Evolutionary conservation across 345 rosid genomes (phyloP), one percentile per base, ranked within the genome.

Genomic region (Noccaea bulbosa): DNA sequence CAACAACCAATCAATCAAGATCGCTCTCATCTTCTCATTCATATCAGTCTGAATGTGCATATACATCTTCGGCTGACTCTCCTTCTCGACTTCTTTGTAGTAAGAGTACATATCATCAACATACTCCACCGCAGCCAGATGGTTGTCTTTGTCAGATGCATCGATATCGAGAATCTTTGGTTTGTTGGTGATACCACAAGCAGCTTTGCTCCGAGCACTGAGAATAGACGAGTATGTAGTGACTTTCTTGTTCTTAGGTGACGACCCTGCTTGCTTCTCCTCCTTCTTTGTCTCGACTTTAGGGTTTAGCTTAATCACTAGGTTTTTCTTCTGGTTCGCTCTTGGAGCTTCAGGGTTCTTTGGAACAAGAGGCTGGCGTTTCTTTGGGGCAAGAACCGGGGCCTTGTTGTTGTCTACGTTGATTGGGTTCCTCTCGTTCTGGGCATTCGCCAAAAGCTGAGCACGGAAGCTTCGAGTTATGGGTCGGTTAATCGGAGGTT

Each of bases 171-270:
- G 41, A 14, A 78, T 44, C 59, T 80, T 75, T 1, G 80, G 84
- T 73, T 80, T 86, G 66, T 80, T 85, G 10, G 73, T 40, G 37
- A 87, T 49, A 3, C 91, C 94, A 70, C 92, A 83, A 15, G 90
- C 92, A 43, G 85, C 87, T 88, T 95, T 95, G 85, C 98, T 95
- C 46, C 98, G 65, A 41, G 96, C 96, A 38, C 94, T 83, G 33
- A 92, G 94, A 74, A 82, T 89, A 6, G 99, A 81, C 53, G 94
- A 79, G 39, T 84, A 78, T 0, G 96, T 78, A 16, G 96, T 78
- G 17, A 51, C 64, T 33, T 83, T 87, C 84, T 86, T 88, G 80
- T 80, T 77, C 45, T 74, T 74, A 5, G 77, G 60, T 32, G 60
- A 65, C 38, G 3, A 48, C 37, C 30, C 67, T 8, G 35, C 81